Conservation (phyloP, 2,329 filamentous ascomycete genomes). For the Colletotrichum chlorophyti region DNA sequence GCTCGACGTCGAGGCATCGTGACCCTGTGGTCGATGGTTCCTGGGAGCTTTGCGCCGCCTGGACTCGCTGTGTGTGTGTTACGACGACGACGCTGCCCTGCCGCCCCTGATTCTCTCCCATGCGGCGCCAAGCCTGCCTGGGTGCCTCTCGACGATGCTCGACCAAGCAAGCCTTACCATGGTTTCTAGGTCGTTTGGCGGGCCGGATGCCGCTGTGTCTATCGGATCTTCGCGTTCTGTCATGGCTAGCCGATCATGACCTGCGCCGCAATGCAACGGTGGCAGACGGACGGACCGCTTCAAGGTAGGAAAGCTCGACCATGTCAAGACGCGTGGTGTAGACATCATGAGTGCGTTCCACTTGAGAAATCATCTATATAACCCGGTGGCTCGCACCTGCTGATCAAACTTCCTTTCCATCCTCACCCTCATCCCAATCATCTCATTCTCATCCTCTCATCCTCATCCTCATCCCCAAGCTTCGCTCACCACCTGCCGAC, state of each 20-base stretch:
- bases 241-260: background rate
- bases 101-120: background rate
- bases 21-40: conserved; percentile 8
- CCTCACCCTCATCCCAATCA: conserved; percentile 8
- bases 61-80: background rate
- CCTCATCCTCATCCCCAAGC: conserved; percentile 21
- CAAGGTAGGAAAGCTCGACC: too few species aligned
- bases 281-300: background rate
- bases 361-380: conserved; percentile 16
- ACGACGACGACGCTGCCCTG: background rate
- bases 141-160: background rate
- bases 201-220: conserved; percentile 20
- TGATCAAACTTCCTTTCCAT: background rate
- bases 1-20: conserved; percentile 24
- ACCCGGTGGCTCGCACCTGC: background rate
- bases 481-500: too few species aligned
- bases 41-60: background rate
- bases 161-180: background rate
- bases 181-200: conserved; percentile 12
- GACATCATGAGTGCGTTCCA: background rate
- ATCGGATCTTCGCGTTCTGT: conserved; percentile 2
- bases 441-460: background rate
- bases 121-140: background rate
- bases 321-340: too few species aligned
- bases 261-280: too few species aligned